A percentile compares a stretch with the other conserved stretches of the same genome.
Conservation (phyloP, 2,329 filamentous ascomycete genomes). For the Aspergillus piperis region DNA sequence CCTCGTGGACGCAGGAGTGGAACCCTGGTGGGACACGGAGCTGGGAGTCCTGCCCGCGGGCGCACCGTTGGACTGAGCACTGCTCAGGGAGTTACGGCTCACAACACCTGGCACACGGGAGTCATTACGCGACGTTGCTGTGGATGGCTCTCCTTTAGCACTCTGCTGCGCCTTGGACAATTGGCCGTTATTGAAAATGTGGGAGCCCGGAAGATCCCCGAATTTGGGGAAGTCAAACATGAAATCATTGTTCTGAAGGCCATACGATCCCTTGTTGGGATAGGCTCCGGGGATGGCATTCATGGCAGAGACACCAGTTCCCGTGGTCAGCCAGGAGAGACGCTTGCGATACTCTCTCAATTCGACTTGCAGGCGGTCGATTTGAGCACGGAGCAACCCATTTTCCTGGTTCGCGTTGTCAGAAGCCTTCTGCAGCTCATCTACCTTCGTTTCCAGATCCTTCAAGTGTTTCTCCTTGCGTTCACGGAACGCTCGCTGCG, state of each 20-base stretch:
- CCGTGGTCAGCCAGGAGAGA: constrained; percentile 63
- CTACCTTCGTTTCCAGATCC: constrained; percentile 58
- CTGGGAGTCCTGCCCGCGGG: constrained; percentile 1
- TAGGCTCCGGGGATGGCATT: constrained; percentile 49
- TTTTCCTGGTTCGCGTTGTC: constrained; percentile 85
- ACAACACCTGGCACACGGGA: constrained; percentile 34
- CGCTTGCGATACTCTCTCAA: constrained; percentile 89
- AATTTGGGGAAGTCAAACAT: constrained; percentile 97
- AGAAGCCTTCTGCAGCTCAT: constrained; percentile 74
- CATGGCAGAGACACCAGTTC: constrained; percentile 50
- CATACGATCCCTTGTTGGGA: constrained; percentile 51
- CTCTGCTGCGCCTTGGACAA: constrained; percentile 31
- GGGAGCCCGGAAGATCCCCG: constrained; percentile 65
- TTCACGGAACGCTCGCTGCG: constrained; percentile 89
- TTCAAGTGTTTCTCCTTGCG: constrained; percentile 79
- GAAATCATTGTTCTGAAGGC: constrained; percentile 75
- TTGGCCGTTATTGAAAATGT: constrained; percentile 54
- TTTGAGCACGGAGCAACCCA: constrained; percentile 75
- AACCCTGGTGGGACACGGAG: constrained; percentile 14
- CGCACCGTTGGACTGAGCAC: constrained; percentile 8
- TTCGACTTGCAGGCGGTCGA: constrained; percentile 83
- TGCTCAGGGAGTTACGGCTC: constrained; percentile 27
- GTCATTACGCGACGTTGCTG: constrained; percentile 19
- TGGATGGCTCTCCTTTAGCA: constrained; percentile 33
- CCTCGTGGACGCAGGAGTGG: constrained; percentile 16